Evolutionary conservation across 495 filamentous ascomycete species (phyloP).

Genomic region (Tuber borchii): DNA sequence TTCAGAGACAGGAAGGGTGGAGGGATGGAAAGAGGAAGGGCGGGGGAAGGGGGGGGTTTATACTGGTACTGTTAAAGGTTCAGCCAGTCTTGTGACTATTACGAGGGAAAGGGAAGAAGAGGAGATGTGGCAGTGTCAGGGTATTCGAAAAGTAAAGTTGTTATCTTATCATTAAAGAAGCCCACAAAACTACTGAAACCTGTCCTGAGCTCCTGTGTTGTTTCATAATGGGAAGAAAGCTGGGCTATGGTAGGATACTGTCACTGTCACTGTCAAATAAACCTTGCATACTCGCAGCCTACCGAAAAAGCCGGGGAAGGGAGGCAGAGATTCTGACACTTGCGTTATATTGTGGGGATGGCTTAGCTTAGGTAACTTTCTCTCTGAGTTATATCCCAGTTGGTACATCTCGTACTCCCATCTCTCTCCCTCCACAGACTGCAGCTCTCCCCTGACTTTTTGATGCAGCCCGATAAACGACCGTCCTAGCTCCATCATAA

Average conservation of each 20-base stretch:
- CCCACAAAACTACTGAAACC: not conserved
- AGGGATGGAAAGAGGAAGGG: conserved; percentile 2
- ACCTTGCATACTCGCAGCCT: not conserved
- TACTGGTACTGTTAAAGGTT: not conserved
- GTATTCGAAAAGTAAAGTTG: not conserved
- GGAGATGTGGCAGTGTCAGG: not conserved
- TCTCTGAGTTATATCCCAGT: not conserved
- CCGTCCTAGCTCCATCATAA: not conserved
- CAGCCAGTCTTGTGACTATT: not conserved
- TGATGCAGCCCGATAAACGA: not conserved
- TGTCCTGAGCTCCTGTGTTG: not conserved
- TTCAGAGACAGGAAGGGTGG: conserved; percentile 12
- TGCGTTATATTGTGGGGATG: not conserved
- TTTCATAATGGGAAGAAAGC: not conserved
- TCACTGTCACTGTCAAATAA: not conserved
- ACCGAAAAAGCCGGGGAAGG: not conserved
- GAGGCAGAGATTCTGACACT: not conserved
- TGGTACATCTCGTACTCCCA: not conserved
- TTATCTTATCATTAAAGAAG: not conserved
- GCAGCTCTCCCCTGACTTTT: not conserved
- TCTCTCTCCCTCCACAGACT: not conserved
- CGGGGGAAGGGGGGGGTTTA: conserved; percentile 13
- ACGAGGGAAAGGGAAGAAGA: not conserved
- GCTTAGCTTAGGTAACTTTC: not conserved
- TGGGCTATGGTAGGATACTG: not conserved